Evolutionary conservation across 805 yeast species (phyloP), one percentile per base, ranked within the genome.

Genomic region (Naumovozyma baii): DNA sequence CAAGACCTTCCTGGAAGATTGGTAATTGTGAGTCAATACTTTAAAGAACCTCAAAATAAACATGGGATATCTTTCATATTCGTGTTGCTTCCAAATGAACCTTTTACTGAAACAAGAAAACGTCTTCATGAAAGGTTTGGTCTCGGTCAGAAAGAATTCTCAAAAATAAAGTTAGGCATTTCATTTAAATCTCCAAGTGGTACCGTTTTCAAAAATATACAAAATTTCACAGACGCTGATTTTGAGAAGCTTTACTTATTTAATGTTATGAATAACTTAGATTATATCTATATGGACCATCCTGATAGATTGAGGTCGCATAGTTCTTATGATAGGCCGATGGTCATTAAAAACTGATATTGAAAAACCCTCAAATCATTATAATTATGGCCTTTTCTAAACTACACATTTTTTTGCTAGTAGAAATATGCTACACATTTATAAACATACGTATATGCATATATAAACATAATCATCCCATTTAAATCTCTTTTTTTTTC

Each of bases 51-150:
- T 18, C 70, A 67, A 33, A 63, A 69, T 32, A 67, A 73, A 17
- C 97, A 88, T 59, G 88, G 95, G n/a, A 68, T 81, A 36, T 94
- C 96, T 3, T 88, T 88, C 55, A 64, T 83, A 8, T 84, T 88
- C 55, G 73, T 76, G n/a, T 61, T 83, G 5, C 68, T 74, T 36
- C 79, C 83, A 7, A 75, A 69, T 12, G 98, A 92, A 57, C 61
- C 64, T 34, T 74, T 83, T 34, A 54, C 59, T 2, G 77, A 73
- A 10, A 80, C 94, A 2, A 77, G 71, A 50, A 68, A 63, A 14
- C 73, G 97, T 45, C 64, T 92, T 45, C 80, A 80, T 53, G 69
- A 68, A 45, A 72, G 72, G 38, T 63, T 88, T 45, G 95, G 96
- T 0, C 62, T 84, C 40, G 86, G 88, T 8, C 80, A 76, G 39